Conservation (phyloP, 2,329 filamentous ascomycete genomes). For the Neonectria punicea region DNA sequence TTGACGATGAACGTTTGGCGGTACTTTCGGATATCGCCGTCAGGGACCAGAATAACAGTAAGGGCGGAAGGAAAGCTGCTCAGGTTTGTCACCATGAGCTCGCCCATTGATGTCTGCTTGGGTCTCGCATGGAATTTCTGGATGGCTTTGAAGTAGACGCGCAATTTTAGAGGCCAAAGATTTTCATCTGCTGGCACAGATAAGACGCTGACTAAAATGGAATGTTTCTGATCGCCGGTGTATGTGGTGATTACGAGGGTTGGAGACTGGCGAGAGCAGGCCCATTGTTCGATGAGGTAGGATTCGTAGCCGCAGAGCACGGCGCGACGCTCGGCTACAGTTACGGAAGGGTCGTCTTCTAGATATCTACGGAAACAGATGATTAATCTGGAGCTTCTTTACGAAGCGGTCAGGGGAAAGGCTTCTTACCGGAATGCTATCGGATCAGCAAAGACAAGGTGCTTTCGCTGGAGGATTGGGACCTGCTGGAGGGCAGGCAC, state of each 20-base stretch:
- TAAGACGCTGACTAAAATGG: constrained; percentile 81
- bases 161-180: constrained; percentile 81
- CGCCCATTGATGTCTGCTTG: constrained; percentile 83
- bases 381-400: constrained; percentile 21
- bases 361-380: constrained; percentile 68
- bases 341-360: constrained; percentile 83
- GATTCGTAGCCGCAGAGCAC: constrained; percentile 86
- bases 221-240: constrained; percentile 85
- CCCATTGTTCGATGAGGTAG: constrained; percentile 98
- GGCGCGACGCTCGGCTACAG: constrained; percentile 76
- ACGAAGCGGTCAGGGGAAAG: not conserved
- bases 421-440: constrained; percentile 63
- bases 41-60: constrained; percentile 90
- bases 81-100: constrained; percentile 93
- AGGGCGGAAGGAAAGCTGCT: constrained; percentile 91
- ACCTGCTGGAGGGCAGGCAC: constrained; percentile 21
- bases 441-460: constrained; percentile 68
- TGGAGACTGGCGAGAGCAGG: constrained; percentile 88
- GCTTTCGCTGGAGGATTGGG: constrained; percentile 47
- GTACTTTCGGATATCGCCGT: constrained; percentile 84
- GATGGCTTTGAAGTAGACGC: constrained; percentile 86
- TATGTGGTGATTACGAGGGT: constrained; percentile 94
- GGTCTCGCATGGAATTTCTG: constrained; percentile 86
- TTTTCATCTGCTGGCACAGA: constrained; percentile 83
- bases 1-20: constrained; percentile 91